phyloP scores from a whole-genome alignment of 1,284 basidiomycete species.

The Cystobasidium sp. region DNA sequence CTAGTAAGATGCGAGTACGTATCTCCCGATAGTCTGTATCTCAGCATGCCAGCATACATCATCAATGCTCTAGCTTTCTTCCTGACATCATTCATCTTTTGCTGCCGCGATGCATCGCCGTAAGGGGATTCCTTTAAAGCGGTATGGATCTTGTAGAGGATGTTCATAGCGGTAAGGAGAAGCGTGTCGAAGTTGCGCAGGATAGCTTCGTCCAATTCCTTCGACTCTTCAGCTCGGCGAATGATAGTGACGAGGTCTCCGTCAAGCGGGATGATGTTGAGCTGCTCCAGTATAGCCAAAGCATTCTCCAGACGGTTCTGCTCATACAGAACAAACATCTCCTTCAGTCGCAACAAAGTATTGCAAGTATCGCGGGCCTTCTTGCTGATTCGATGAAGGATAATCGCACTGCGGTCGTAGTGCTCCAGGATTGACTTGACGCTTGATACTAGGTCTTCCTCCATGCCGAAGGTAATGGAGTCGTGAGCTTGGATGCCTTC shows the following conservation, averaged over 20 bases:
- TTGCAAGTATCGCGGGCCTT: conserved; percentile 68
- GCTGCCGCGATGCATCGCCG: conserved; percentile 72
- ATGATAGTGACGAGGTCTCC: conserved; percentile 85
- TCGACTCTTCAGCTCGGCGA: conserved; percentile 85
- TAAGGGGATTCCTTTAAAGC: conserved; percentile 73
- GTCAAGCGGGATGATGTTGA: conserved; percentile 85
- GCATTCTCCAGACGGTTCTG: conserved; percentile 53
- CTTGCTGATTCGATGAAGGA: conserved; percentile 74
- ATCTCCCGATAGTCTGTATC: conserved; percentile 86
- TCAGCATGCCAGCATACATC: conserved; percentile 78
- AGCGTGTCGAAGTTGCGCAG: conserved; percentile 88
- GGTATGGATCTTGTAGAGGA: conserved; percentile 77
- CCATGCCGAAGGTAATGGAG: conserved; percentile 67
- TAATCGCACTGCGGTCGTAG: conserved; percentile 80
- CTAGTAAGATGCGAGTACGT: conserved; percentile 78
- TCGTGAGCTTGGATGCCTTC: conserved; percentile 45
- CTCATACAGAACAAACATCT: conserved; percentile 77
- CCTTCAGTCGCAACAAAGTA: conserved; percentile 76
- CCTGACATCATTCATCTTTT: conserved; percentile 63
- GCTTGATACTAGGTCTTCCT: conserved; percentile 72
- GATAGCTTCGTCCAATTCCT: conserved; percentile 79
- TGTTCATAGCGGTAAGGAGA: conserved; percentile 91
- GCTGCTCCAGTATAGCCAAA: conserved; percentile 77
- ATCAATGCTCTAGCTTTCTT: conserved; percentile 64
- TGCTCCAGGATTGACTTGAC: conserved; percentile 82